Evolutionary conservation across 371 early-diverging fungal genomes (phyloP).

Genomic region (Lichtheimia ramosa): DNA sequence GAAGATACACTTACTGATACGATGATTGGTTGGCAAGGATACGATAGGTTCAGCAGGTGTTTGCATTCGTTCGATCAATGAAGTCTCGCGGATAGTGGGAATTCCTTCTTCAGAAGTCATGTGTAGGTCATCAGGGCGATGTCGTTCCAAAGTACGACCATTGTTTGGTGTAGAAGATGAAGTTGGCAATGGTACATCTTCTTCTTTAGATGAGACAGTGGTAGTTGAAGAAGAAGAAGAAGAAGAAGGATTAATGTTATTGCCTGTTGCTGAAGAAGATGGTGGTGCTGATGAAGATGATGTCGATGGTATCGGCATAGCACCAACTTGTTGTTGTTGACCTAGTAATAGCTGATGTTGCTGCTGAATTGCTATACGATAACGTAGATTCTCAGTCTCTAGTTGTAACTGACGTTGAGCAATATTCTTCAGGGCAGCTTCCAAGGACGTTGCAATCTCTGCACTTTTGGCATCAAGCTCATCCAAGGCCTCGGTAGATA

Average conservation of each 20-base stretch:
- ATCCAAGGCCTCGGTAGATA: conserved; percentile 6
- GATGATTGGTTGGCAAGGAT: conserved; percentile 13
- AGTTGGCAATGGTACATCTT: conserved; percentile 12
- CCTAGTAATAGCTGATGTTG: conserved; percentile 32
- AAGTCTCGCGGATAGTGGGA: conserved; percentile 14
- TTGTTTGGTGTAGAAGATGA: neutral
- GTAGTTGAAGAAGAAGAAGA: neutral
- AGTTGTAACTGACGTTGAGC: conserved; percentile 39
- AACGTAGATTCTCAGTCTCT: conserved; percentile 41
- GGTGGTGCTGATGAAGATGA: conserved; percentile 1
- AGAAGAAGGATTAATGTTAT: neutral
- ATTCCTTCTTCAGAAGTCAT: conserved; percentile 28
- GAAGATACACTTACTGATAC: conserved; percentile 10
- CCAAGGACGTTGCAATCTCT: conserved; percentile 21
- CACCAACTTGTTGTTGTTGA: conserved; percentile 8
- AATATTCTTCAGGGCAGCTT: conserved; percentile 33
- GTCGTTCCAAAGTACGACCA: neutral
- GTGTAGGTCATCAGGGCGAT: neutral
- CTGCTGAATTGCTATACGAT: conserved; percentile 38
- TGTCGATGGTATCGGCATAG: neutral
- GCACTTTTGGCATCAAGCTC: conserved; percentile 13
- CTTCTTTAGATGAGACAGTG: neutral
- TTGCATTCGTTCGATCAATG: conserved; percentile 21
- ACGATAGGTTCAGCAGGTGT: conserved; percentile 10
- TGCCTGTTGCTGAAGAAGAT: conserved; percentile 3